Evolutionary conservation across 2,329 filamentous ascomycete species (phyloP).

Genomic region (Daldinia sp.): DNA sequence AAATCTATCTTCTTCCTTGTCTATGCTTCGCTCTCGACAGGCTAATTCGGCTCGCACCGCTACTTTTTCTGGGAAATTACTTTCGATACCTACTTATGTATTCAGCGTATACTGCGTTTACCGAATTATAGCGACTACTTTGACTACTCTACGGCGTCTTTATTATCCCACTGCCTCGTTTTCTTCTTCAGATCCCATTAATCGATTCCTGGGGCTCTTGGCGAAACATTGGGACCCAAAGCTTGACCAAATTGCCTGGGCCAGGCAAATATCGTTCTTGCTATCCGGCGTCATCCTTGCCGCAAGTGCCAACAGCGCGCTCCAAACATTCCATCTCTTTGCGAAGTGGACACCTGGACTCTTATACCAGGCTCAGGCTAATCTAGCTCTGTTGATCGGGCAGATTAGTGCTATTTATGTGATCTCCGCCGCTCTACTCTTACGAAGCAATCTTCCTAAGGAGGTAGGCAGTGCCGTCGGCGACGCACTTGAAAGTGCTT

Average conservation of each 20-base stretch:
- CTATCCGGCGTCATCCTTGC: conserved; percentile 84
- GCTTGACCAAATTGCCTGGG: conserved; percentile 83
- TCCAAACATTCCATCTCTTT: conserved; percentile 87
- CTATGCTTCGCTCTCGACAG: conserved; percentile 68
- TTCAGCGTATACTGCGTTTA: conserved; percentile 88
- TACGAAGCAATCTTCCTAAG: conserved; percentile 79
- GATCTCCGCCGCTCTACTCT: conserved; percentile 78
- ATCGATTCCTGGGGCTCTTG: conserved; percentile 79
- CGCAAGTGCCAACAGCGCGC: conserved; percentile 79
- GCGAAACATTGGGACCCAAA: conserved; percentile 85
- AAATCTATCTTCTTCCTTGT: conserved; percentile 71
- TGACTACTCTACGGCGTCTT: conserved; percentile 71
- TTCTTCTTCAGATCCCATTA: conserved; percentile 81
- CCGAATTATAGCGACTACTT: conserved; percentile 75
- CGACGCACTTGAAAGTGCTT: conserved; percentile 78
- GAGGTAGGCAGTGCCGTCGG: conserved; percentile 81
- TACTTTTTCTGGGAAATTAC: conserved; percentile 70
- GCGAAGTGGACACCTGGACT: conserved; percentile 76
- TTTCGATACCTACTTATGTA: conserved; percentile 68
- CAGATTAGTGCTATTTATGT: conserved; percentile 88
- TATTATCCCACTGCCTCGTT: conserved; percentile 61
- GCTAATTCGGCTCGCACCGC: conserved; percentile 71
- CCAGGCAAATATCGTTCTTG: conserved; percentile 83
- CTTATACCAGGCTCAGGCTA: conserved; percentile 77
- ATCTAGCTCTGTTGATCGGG: conserved; percentile 79